Conservation (phyloP, 2,329 filamentous ascomycete species). For the Ascochyta viciae-villosae region DNA sequence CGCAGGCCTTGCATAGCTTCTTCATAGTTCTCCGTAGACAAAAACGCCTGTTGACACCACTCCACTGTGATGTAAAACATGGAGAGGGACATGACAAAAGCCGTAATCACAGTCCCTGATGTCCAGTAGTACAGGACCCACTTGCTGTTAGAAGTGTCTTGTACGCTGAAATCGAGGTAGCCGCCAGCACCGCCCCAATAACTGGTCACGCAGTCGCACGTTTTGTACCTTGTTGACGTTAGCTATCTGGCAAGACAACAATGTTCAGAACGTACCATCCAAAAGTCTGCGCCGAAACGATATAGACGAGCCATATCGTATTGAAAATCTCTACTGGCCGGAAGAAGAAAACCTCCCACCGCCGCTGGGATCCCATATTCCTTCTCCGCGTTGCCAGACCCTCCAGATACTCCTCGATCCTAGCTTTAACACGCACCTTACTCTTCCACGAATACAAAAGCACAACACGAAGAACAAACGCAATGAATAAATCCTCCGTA, state of each 20-base stretch:
- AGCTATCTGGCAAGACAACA: not conserved
- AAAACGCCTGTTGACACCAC: slow-evolving; percentile 50
- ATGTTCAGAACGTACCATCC: slow-evolving; percentile 31
- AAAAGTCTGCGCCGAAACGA: slow-evolving; percentile 50
- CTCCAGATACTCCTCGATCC: slow-evolving; percentile 11
- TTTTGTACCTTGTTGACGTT: slow-evolving; percentile 39
- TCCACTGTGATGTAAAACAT: slow-evolving; percentile 48
- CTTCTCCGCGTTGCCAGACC: slow-evolving; percentile 4
- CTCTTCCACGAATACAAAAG: slow-evolving; percentile 16
- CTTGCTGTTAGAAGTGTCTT: slow-evolving; percentile 39
- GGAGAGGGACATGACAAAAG: slow-evolving; percentile 36
- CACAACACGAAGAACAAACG: slow-evolving; percentile 4
- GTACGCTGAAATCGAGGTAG: slow-evolving; percentile 50
- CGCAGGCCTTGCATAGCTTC: slow-evolving; percentile 36
- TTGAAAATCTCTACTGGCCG: slow-evolving; percentile 48
- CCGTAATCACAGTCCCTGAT: slow-evolving; percentile 40
- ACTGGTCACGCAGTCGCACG: slow-evolving; percentile 52
- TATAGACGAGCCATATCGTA: slow-evolving; percentile 45
- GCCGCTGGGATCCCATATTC: slow-evolving; percentile 25
- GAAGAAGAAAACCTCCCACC: slow-evolving; percentile 38
- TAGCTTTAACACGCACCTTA: slow-evolving; percentile 4
- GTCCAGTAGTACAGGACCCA: slow-evolving; percentile 44
- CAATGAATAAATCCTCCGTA: slow-evolving; percentile 14
- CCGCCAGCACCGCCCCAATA: slow-evolving; percentile 49
- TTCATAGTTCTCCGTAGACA: slow-evolving; percentile 44